Evolutionary conservation across 2,329 filamentous ascomycete genomes (phyloP).

Genomic region (Exophiala spinifera): DNA sequence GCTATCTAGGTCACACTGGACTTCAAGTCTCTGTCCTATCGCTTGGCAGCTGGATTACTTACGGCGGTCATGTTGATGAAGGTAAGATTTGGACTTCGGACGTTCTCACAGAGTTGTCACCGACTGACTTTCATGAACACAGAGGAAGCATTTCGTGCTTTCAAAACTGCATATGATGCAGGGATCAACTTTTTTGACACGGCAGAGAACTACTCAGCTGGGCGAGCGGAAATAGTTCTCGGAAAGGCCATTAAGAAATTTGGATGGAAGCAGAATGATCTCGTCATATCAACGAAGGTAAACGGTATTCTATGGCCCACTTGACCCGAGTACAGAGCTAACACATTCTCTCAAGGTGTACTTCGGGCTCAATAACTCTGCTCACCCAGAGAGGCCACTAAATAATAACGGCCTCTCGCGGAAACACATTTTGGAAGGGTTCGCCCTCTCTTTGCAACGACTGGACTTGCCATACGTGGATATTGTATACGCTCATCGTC

Average conservation of each 20-base stretch:
- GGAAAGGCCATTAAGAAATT: conserved; percentile 53
- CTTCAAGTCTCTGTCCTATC: conserved; percentile 72
- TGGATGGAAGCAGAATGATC: conserved; percentile 56
- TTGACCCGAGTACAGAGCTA: no score
- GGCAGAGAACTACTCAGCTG: conserved; percentile 52
- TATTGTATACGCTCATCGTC: conserved; percentile 63
- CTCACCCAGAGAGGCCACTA: no score
- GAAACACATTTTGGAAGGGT: conserved; percentile 68
- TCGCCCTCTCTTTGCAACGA: conserved; percentile 58
- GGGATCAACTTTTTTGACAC: conserved; percentile 58
- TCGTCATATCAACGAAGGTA: conserved; percentile 53
- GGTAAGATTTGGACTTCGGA: conserved; percentile 30
- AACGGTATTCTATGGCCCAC: no score
- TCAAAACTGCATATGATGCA: conserved; percentile 55
- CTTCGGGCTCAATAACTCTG: no score
- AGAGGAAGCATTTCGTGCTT: no score
- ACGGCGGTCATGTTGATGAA: no score
- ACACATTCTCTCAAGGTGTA: no score
- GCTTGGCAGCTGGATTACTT: conserved; percentile 47
- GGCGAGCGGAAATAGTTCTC: conserved; percentile 55
- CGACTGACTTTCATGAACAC: no score
- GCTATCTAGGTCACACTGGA: conserved; percentile 67
- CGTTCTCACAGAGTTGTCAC: no score
- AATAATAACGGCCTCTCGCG: conserved; percentile 67
- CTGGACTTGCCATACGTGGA: conserved; percentile 67